A percentile compares a stretch with the other conserved stretches of the same genome.
These are phyloP conservation scores for Apiotrichum veenhuisii DNA, from an alignment of 1,284 basidiomycete species.

Conservation along the genomic window DNA sequence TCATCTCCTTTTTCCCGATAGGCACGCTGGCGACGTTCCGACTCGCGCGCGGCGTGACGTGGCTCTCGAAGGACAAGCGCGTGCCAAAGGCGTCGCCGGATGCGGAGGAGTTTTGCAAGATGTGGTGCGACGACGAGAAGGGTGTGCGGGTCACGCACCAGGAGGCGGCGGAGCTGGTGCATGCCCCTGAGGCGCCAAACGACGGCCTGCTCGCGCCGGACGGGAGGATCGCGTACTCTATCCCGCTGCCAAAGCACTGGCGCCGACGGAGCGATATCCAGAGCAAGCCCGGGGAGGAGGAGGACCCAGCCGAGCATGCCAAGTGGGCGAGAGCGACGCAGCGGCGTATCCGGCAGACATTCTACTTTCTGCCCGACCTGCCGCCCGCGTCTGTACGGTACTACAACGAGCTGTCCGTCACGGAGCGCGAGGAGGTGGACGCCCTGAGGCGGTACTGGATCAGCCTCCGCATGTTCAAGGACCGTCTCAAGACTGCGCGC, in stretches of 20 bases:
- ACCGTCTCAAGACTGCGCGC: conserved; percentile 53
- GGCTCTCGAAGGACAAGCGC: conserved; percentile 25
- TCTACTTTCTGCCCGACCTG: conserved; percentile 35
- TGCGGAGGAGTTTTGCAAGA: conserved; percentile 42
- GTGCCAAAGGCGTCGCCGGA: conserved; percentile 27
- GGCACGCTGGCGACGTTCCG: conserved; percentile 36
- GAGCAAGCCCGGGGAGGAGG: conserved; percentile 10
- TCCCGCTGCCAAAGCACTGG: conserved; percentile 20
- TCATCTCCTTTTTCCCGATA: conserved; percentile 48
- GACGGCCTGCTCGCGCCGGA: conserved; percentile 24
- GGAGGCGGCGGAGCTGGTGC: conserved; percentile 19
- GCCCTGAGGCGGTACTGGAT: conserved; percentile 45
- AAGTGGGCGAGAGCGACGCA: conserved; percentile 1
- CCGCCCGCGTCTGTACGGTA: conserved; percentile 30
- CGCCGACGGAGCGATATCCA: not conserved
- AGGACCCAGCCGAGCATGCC: conserved; percentile 1
- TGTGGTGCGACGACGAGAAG: conserved; percentile 44
- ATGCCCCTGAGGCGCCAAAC: conserved; percentile 17
- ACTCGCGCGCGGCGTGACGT: conserved; percentile 23
- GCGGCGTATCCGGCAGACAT: conserved; percentile 7
- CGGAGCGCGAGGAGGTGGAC: conserved; percentile 56
- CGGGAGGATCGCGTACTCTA: conserved; percentile 30
- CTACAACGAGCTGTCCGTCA: conserved; percentile 29
- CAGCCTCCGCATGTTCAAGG: conserved; percentile 50
- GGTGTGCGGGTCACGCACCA: conserved; percentile 20